A percentile compares a stretch with the other conserved stretches of the same genome.
phyloP scores from a whole-genome alignment of 2,329 filamentous ascomycete species.

The Geosmithia putterillii region DNA sequence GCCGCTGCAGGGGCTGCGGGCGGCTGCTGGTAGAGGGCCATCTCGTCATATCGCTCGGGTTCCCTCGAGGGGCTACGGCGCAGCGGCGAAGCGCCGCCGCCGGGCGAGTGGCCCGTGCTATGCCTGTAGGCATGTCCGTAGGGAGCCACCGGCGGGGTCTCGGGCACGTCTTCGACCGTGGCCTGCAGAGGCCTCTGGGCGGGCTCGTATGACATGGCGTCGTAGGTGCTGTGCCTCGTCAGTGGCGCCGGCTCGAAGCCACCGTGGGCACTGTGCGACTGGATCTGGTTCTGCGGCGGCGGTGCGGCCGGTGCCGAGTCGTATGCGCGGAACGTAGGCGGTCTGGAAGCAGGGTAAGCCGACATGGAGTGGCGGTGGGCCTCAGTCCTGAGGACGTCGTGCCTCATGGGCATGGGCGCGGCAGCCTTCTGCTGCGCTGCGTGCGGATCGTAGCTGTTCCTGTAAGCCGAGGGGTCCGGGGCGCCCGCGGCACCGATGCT shows the following conservation, averaged over 20 bases:
- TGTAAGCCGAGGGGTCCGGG: slow-evolving; percentile 12
- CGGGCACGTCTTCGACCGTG: slow-evolving; percentile 52
- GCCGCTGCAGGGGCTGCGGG: background rate
- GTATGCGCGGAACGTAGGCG: slow-evolving; percentile 37
- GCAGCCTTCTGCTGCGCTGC: slow-evolving; percentile 28
- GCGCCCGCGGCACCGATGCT: too few relatives aligned
- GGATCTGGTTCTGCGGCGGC: slow-evolving; percentile 10
- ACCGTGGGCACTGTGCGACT: slow-evolving; percentile 13
- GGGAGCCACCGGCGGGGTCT: slow-evolving; percentile 23
- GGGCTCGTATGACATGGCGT: slow-evolving; percentile 27
- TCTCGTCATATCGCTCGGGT: background rate
- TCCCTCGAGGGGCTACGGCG: slow-evolving; percentile 1
- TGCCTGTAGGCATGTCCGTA: slow-evolving; percentile 14
- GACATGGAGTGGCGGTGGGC: slow-evolving; percentile 40
- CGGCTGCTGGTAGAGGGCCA: too few relatives aligned
- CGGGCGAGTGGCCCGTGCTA: slow-evolving; percentile 14
- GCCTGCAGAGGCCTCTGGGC: slow-evolving; percentile 44
- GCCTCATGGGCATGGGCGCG: slow-evolving; percentile 40
- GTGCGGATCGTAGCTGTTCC: slow-evolving; percentile 26
- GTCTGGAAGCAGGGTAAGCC: slow-evolving; percentile 33
- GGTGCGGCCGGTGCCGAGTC: slow-evolving; percentile 31
- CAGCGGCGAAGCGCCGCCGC: slow-evolving; percentile 4
- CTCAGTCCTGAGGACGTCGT: slow-evolving; percentile 44
- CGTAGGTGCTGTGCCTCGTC: slow-evolving; percentile 39
- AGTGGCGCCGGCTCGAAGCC: slow-evolving; percentile 22